Base-by-base conservation (phyloP, 225 moss, liverwort and hornwort species). In the Takakia lepidozioides region DNA sequence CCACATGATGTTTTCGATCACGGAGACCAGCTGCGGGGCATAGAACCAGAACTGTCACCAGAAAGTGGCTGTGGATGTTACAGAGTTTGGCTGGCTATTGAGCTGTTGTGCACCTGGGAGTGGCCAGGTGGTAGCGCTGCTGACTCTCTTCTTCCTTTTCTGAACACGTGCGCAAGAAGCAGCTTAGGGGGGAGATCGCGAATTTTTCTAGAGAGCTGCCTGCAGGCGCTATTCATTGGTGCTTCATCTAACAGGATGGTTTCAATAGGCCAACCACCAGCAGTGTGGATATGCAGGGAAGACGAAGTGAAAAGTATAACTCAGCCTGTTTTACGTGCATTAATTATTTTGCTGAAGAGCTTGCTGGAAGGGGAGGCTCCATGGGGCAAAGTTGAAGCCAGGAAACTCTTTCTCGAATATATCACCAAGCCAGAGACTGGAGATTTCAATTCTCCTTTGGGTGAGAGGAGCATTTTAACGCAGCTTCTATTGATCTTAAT, bases 21-120 rank as follows among this genome's bases (percentile, higher is more conserved):
- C n/a, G n/a, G n/a, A n/a, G n/a, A n/a, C n/a, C n/a, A n/a, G n/a
- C n/a, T n/a, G n/a, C n/a, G n/a, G n/a, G n/a, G n/a, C n/a, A n/a
- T n/a, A n/a, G n/a, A n/a, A n/a, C 40, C 29, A 56, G 29, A 64
- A 40, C 29, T 37, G 35, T 43, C 54, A 34, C 6, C 25, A 49
- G 69, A 60, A 49, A 16, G 28, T 26, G 55, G 27, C 27, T 42
- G 24, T 27, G 62, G 41, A 3, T 48, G 42, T 35, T 51, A 48
- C 37, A 76, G 91, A 59, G 57, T 60, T 17, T 98, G 95, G 95
- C 80, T 91, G 13, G 67, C 81, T 23, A 66, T 98, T 54, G 95
- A 98, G 61, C 73, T 98, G 27, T 82, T 98, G 34, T 98, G 95
- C 73, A 85, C 87, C 9, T 78, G 82, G 85, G 73, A 85, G 41